These are phyloP conservation scores for Spathaspora gorwiae DNA, from an alignment of 805 yeast genomes.

Conservation along the genomic window DNA sequence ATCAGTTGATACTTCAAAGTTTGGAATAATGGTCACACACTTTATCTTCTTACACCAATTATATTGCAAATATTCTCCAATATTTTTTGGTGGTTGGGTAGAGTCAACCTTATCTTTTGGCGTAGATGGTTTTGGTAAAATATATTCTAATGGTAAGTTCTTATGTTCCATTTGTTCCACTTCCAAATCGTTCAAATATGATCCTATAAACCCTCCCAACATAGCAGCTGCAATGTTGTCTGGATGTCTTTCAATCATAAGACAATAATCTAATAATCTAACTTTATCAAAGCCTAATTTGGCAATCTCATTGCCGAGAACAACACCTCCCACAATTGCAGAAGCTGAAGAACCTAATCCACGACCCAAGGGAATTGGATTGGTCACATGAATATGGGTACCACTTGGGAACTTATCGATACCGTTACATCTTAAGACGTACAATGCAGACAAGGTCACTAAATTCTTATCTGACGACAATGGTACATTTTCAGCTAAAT, in stretches of 20 bases:
- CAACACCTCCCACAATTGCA: conserved; percentile 95
- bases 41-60: conserved; percentile 76
- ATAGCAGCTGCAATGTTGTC: conserved; percentile 98
- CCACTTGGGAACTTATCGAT: conserved; percentile 76
- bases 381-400: conserved; percentile 71
- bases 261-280: conserved; percentile 87
- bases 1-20: conserved; percentile 92
- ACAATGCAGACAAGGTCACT: conserved; percentile 89
- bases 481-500: conserved; percentile 81
- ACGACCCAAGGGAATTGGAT: conserved; percentile 94
- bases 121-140: conserved; percentile 65
- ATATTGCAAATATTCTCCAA: conserved; percentile 87
- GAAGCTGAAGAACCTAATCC: conserved; percentile 98
- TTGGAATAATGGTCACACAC: conserved; percentile 89
- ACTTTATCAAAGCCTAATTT: conserved; percentile 66
- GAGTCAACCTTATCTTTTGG: conserved; percentile 49
- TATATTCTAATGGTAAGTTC: conserved; percentile 80
- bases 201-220: conserved; percentile 98
- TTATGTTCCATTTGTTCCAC: conserved; percentile 68
- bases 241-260: conserved; percentile 97
- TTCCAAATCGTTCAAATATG: conserved; percentile 77
- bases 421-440: conserved; percentile 81
- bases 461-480: conserved; percentile 71
- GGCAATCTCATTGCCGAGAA: conserved; percentile 84
- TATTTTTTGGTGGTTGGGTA: conserved; percentile 65